Conservation (phyloP, 495 filamentous ascomycete species). For the Annulohypoxylon stygium region DNA sequence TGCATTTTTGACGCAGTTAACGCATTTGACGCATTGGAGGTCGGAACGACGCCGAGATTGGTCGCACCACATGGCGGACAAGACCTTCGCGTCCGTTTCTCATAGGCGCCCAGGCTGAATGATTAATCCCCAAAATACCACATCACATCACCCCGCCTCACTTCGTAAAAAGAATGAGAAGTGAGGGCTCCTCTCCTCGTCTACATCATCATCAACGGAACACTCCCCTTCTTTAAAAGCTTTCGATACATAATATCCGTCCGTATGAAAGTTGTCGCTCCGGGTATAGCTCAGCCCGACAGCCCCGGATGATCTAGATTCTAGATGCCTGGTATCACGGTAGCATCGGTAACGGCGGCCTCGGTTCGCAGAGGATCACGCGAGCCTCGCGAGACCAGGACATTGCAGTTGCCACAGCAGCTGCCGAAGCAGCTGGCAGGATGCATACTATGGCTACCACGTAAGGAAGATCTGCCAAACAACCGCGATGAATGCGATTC, state of each 20-base stretch:
- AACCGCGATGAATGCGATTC: conserved; percentile 19
- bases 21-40: conserved; percentile 25
- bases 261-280: not conserved
- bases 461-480: conserved; percentile 23
- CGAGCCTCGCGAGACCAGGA: conserved; percentile 9
- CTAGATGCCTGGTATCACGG: conserved; percentile 36
- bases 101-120: conserved; percentile 44
- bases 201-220: not conserved
- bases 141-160: conserved; percentile 38
- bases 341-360: conserved; percentile 28
- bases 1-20: conserved; percentile 8
- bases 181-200: not conserved
- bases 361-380: conserved; percentile 26
- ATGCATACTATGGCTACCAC: conserved; percentile 49
- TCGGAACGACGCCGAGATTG: conserved; percentile 34
- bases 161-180: conserved; percentile 25
- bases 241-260: not conserved
- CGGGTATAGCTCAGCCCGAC: not conserved
- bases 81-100: conserved; percentile 34
- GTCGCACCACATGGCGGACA: conserved; percentile 31
- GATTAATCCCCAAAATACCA: conserved; percentile 37
- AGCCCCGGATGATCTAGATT: not conserved
- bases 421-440: conserved; percentile 37
- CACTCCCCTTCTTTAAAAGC: not conserved
- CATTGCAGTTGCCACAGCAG: conserved; percentile 8